phyloP scores from a whole-genome alignment of 2,329 filamentous ascomycete genomes.

The Gaeumannomyces sp. region DNA sequence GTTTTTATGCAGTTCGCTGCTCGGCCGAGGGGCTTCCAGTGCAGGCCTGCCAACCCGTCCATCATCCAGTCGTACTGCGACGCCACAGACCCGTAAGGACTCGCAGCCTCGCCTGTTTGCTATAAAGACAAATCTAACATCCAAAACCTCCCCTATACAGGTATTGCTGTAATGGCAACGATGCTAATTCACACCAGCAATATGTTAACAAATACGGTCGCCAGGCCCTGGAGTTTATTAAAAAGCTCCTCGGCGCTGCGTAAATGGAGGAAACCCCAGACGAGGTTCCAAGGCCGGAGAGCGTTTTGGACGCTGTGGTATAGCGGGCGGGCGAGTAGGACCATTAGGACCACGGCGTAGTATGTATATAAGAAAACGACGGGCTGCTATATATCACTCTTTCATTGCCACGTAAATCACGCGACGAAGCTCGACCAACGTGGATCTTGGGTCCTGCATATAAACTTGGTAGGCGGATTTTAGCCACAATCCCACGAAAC shows the following conservation, averaged over 20 bases:
- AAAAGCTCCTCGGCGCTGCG: slow-evolving; percentile 24
- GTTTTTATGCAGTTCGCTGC: slow-evolving; percentile 46
- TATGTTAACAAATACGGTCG: slow-evolving; percentile 58
- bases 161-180: slow-evolving; percentile 55
- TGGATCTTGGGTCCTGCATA: too few species aligned
- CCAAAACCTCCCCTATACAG: background rate
- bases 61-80: slow-evolving; percentile 63
- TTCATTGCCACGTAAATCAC: too few species aligned
- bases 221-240: slow-evolving; percentile 54
- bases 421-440: too few species aligned
- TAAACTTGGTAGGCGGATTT: too few species aligned
- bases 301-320: too few species aligned
- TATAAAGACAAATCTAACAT: background rate
- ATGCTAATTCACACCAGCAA: slow-evolving; percentile 53
- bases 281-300: too few species aligned
- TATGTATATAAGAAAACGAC: too few species aligned
- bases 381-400: too few species aligned
- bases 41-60: slow-evolving; percentile 39
- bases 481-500: too few species aligned
- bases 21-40: slow-evolving; percentile 50
- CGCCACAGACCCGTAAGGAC: slow-evolving; percentile 40
- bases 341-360: too few species aligned
- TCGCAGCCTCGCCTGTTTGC: slow-evolving; percentile 30
- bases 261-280: background rate
- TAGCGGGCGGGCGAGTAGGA: too few species aligned